These are phyloP conservation scores for Aspergillus sp. DNA, from an alignment of 2,329 filamentous ascomycete genomes.

Conservation along the genomic window DNA sequence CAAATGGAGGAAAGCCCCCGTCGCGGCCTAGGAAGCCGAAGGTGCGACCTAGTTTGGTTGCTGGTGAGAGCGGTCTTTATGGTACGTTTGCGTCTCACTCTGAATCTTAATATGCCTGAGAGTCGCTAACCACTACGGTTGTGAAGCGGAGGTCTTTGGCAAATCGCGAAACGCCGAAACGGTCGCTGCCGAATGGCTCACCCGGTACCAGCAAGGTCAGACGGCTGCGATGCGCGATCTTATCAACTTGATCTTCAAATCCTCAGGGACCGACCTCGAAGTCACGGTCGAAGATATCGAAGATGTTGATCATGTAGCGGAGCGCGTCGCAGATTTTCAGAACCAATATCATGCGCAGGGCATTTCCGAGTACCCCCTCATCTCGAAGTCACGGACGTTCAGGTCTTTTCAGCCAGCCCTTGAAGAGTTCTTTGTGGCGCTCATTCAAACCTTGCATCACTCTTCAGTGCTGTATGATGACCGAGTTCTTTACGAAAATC, in stretches of 20 bases:
- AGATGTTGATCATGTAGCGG: conserved; percentile 84
- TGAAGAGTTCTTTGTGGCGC: conserved; percentile 74
- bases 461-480: conserved; percentile 82
- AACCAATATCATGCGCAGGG: conserved; percentile 81
- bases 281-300: conserved; percentile 82
- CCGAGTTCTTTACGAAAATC: conserved; percentile 77
- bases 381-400: conserved; percentile 77
- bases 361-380: conserved; percentile 88
- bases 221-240: conserved; percentile 60
- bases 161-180: conserved; percentile 59
- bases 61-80: conserved; percentile 61
- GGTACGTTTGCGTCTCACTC: conserved; percentile 45
- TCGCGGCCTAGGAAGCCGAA: conserved; percentile 56
- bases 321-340: conserved; percentile 81
- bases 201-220: conserved; percentile 60
- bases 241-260: conserved; percentile 65
- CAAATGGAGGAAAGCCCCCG: conserved; percentile 49
- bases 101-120: neutral
- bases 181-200: conserved; percentile 62
- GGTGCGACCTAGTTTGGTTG: conserved; percentile 56
- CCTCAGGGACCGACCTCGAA: conserved; percentile 79
- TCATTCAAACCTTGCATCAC: conserved; percentile 79
- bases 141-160: conserved; percentile 63
- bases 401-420: conserved; percentile 78
- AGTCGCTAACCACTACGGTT: conserved; percentile 29